These are phyloP conservation scores for Dentipellis fragilis DNA, from an alignment of 768 basidiomycete species.

Conservation along the genomic window DNA sequence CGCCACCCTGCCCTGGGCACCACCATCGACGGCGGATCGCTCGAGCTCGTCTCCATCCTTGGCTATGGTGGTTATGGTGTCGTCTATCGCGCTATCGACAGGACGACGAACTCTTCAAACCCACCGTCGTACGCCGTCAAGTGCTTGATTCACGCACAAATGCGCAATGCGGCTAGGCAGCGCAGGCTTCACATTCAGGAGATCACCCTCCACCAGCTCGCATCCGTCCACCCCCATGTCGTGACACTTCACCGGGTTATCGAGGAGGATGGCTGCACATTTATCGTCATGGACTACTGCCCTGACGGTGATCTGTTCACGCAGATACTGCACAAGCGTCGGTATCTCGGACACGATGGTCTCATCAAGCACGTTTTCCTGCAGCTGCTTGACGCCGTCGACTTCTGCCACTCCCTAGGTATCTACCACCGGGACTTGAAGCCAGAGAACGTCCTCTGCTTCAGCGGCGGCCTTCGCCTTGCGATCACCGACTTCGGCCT, in stretches of 20 bases:
- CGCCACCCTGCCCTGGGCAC: conserved; percentile 53
- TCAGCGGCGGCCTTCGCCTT: conserved; percentile 63
- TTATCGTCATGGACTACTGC: conserved; percentile 91
- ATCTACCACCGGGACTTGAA: conserved; percentile 97
- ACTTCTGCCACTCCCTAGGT: conserved; percentile 83
- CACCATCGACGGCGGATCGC: conserved; percentile 70
- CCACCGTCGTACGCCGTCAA: conserved; percentile 78
- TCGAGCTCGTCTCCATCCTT: conserved; percentile 79
- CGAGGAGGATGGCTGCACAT: conserved; percentile 73
- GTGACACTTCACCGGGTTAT: conserved; percentile 85
- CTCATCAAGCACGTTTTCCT: conserved; percentile 87
- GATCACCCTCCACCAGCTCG: conserved; percentile 70
- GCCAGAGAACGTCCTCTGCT: conserved; percentile 91
- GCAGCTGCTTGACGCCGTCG: conserved; percentile 88
- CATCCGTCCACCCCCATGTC: conserved; percentile 68
- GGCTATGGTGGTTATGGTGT: conserved; percentile 94
- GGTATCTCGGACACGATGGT: conserved; percentile 75
- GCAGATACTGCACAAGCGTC: conserved; percentile 69
- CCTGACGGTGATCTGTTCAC: conserved; percentile 86
- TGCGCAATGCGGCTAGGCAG: conserved; percentile 42
- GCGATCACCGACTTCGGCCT: conserved; percentile 94
- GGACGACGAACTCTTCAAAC: conserved; percentile 23
- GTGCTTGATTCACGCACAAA: conserved; percentile 58
- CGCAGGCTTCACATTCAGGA: conserved; percentile 76
- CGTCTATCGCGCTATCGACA: conserved; percentile 82